A percentile compares a stretch with the other conserved stretches of the same genome.
Evolutionary conservation across 352 stramenopile genomes (phyloP).

Genomic region (Pythium inflatum): DNA sequence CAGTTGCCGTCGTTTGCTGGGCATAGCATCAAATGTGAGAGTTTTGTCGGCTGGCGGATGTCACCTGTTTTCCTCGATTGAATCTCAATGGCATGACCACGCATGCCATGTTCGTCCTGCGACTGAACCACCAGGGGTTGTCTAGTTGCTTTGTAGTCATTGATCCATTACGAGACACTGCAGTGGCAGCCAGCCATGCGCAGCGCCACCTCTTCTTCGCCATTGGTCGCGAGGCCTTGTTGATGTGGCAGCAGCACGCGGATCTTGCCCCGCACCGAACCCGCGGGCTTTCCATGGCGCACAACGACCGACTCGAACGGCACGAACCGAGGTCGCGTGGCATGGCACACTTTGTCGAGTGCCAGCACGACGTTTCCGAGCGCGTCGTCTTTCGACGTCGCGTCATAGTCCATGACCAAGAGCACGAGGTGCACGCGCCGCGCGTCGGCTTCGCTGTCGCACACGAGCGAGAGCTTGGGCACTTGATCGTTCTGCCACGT

Average conservation of each 20-base stretch:
- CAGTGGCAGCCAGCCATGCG: slow-evolving; percentile 56
- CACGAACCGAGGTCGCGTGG: slow-evolving; percentile 43
- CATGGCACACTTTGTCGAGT: slow-evolving; percentile 57
- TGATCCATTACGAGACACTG: slow-evolving; percentile 57
- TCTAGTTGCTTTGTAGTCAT: no score
- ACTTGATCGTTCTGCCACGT: slow-evolving; percentile 69
- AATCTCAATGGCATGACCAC: no score
- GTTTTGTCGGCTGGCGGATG: no score
- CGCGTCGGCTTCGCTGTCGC: slow-evolving; percentile 55
- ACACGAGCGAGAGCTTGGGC: slow-evolving; percentile 62
- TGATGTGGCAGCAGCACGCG: slow-evolving; percentile 67
- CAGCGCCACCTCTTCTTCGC: slow-evolving; percentile 25
- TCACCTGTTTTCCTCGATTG: no score
- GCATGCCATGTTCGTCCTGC: no score
- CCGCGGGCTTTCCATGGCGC: slow-evolving; percentile 60
- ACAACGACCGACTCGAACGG: slow-evolving; percentile 59
- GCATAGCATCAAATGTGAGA: no score
- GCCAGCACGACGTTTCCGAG: slow-evolving; percentile 67
- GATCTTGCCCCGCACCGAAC: slow-evolving; percentile 54
- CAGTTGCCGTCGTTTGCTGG: no score
- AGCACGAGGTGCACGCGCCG: slow-evolving; percentile 72
- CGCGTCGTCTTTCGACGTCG: slow-evolving; percentile 69
- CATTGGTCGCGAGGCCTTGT: not conserved
- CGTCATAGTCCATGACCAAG: slow-evolving; percentile 84
- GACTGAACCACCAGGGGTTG: no score